Evolutionary conservation across 495 filamentous ascomycete species (phyloP), one percentile per base, ranked within the genome.

Genomic region (Chaetomidium leptoderma): DNA sequence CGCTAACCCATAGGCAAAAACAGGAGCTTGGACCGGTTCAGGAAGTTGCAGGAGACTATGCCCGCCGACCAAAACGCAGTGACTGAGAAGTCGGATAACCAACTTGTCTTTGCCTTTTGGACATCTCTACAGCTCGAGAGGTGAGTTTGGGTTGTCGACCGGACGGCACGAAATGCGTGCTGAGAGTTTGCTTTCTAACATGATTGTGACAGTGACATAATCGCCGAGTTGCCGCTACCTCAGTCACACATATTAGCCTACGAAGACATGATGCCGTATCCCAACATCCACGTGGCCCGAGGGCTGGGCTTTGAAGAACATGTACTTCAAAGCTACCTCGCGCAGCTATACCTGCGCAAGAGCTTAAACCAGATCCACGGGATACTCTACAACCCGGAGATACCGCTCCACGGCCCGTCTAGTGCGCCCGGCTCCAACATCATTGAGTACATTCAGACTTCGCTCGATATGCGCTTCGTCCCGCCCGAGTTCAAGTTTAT

Each of bases 41-140:
- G 66, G 27, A 72, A 63, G 52, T 57, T 73, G 50, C 63, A 71
- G 21, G 53, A 46, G 23, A n/a, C 10, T 37, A 6, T n/a, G n/a
- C n/a, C n/a, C n/a, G 5, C 8, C 36, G 36, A 50, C 13, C 27
- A 66, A 17, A 45, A 70, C 42, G 43, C 66, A 59, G 54, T 75
- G 65, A 62, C 66, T 40, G 53, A 75, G 47, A 68, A 66, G 48
- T 47, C 61, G 39, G 79, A 83, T 62, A 83, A 83, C 53, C 76
- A 87, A 39, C 76, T 88, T 48, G 76, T 86, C 33, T 86, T 93
- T 61, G 89, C 90, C 7, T 96, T 89, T 63, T 98, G 92, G 92
- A 93, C 92, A 9, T 95, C 89, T 66, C 74, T 96, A 62, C 93
- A 97, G 62, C 78, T 97, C 21, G 93, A 98, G 73, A 96, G 88